A percentile compares a stretch with the other conserved stretches of the same genome.
phyloP scores from a whole-genome alignment of 768 basidiomycete species.

The Daedaleopsis nitida region DNA sequence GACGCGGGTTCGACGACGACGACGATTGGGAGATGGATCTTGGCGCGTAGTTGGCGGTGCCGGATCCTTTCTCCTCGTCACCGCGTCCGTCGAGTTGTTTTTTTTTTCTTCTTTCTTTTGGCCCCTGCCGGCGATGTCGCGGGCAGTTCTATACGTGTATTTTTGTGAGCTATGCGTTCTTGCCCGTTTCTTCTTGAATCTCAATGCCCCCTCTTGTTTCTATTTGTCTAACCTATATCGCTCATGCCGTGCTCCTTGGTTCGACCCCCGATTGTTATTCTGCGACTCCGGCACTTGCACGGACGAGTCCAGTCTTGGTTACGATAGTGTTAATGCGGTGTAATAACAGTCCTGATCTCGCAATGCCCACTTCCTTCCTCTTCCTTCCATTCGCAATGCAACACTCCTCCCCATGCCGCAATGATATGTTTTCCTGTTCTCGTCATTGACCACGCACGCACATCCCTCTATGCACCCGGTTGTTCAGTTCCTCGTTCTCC shows the following conservation, averaged over 20 bases:
- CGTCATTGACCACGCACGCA: no score
- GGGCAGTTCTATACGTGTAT: background rate
- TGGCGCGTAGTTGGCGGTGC: background rate
- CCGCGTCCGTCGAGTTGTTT: background rate
- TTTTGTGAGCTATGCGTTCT: constrained; percentile 11
- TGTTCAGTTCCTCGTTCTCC: background rate
- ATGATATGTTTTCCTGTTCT: background rate
- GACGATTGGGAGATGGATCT: constrained; percentile 22
- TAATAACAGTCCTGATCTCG: background rate
- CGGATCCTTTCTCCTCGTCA: background rate
- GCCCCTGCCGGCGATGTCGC: background rate
- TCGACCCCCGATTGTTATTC: background rate
- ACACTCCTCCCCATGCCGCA: background rate
- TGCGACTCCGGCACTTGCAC: background rate
- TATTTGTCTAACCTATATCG: constrained; percentile 12
- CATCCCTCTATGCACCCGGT: background rate
- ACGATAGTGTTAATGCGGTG: constrained; percentile 1
- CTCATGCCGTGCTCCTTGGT: constrained; percentile 5
- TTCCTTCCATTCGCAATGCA: background rate
- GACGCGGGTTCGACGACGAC: background rate
- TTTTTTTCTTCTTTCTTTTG: background rate
- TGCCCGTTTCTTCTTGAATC: constrained; percentile 6
- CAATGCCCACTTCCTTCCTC: background rate
- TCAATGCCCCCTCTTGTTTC: constrained; percentile 5
- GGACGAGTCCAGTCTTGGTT: constrained; percentile 7